Conservation (phyloP, 164 flowering plant species). For the Nymphaea thermarum region DNA sequence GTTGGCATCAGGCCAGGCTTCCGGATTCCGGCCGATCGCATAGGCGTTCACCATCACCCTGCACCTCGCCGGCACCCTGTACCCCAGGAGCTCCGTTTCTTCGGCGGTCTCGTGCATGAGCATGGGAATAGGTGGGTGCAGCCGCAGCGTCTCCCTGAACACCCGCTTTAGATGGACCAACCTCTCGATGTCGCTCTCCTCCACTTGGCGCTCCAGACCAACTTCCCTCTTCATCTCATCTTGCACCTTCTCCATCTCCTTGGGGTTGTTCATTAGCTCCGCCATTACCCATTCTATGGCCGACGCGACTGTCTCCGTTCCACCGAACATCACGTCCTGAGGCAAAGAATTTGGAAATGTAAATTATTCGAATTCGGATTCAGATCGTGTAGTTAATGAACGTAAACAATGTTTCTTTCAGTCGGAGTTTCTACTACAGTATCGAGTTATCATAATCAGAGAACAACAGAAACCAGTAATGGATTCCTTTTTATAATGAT, state of each 20-base stretch:
- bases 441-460: too few relatives aligned
- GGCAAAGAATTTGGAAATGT: background rate
- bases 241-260: constrained; percentile 47
- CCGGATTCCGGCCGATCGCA: constrained; percentile 54
- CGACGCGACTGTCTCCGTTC: constrained; percentile 84
- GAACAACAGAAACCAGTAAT: too few relatives aligned
- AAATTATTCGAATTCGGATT: too few relatives aligned
- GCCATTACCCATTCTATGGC: constrained; percentile 86
- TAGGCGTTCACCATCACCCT: constrained; percentile 61
- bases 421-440: too few relatives aligned
- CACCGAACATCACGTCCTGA: constrained; percentile 88
- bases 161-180: constrained; percentile 40
- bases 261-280: constrained; percentile 55
- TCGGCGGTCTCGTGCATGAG: constrained; percentile 78
- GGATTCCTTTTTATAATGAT: too few relatives aligned
- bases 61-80: constrained; percentile 41
- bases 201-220: constrained; percentile 40
- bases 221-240: constrained; percentile 52
- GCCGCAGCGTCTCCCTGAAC: constrained; percentile 58
- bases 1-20: constrained; percentile 58
- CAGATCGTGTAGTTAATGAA: too few relatives aligned
- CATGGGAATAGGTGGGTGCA: constrained; percentile 85
- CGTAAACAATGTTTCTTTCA: too few relatives aligned
- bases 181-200: constrained; percentile 55
- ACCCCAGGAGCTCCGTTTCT: constrained; percentile 49